These are phyloP conservation scores for Aureoboletus auriporus DNA, from an alignment of 768 basidiomycete species.

Conservation along the genomic window DNA sequence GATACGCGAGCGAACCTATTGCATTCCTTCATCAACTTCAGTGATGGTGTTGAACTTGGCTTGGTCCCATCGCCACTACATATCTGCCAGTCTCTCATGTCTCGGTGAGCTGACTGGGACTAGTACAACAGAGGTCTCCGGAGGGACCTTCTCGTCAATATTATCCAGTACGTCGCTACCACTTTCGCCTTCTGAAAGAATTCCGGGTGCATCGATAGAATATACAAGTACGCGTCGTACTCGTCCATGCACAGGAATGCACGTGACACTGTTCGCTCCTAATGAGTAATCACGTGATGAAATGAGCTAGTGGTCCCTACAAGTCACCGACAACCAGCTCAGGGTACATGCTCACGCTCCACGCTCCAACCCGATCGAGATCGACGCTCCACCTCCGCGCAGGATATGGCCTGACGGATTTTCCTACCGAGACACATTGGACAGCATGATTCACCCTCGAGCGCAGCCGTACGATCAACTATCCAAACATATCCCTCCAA, in stretches of 20 bases:
- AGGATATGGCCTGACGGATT: constrained; percentile 83
- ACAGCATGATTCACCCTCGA: constrained; percentile 75
- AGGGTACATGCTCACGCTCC: too few species aligned
- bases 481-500: constrained; percentile 85
- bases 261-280: too few species aligned
- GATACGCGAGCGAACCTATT: constrained; percentile 8
- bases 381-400: constrained; percentile 90
- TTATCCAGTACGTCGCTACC: constrained; percentile 23
- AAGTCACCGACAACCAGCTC: too few species aligned
- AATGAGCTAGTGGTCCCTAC: too few species aligned
- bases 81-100: background rate
- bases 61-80: background rate
- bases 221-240: constrained; percentile 20
- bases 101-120: constrained; percentile 15
- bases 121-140: constrained; percentile 10
- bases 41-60: background rate
- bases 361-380: constrained; percentile 49
- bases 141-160: constrained; percentile 15
- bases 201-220: constrained; percentile 19
- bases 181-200: constrained; percentile 4
- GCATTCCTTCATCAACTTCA: constrained; percentile 8
- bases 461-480: constrained; percentile 83
- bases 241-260: constrained; percentile 14
- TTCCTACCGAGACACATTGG: constrained; percentile 63
- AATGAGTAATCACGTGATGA: constrained; percentile 4